Evolutionary conservation across 2,329 filamentous ascomycete species (phyloP).

Genomic region (Aureobasidium sp.): DNA sequence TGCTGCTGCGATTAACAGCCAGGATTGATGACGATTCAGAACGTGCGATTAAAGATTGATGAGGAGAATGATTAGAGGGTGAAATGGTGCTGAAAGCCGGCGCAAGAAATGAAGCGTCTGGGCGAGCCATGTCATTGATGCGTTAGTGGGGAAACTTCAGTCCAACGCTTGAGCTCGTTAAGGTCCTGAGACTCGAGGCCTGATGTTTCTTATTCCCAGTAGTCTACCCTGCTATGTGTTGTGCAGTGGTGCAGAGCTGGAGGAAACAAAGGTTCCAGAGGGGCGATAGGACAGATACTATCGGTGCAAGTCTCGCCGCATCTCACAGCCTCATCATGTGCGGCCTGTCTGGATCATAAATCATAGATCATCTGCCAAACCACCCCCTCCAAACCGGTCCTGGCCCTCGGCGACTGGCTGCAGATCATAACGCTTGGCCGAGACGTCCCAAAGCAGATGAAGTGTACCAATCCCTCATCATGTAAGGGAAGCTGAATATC

Average conservation of each 20-base stretch:
- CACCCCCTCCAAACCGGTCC: background rate
- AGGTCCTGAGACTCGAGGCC: background rate
- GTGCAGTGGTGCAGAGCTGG: background rate
- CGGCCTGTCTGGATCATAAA: background rate
- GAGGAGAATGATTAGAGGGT: conserved; percentile 3
- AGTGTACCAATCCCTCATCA: background rate
- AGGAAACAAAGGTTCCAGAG: background rate
- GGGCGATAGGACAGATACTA: background rate
- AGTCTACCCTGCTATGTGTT: background rate
- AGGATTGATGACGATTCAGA: conserved; percentile 9
- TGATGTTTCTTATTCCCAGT: background rate
- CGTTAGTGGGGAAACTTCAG: conserved; percentile 9
- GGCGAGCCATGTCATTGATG: conserved; percentile 11
- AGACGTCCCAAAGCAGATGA: background rate
- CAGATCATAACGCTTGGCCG: conserved; percentile 4
- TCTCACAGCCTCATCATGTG: conserved; percentile 3
- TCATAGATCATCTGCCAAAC: conserved; percentile 2
- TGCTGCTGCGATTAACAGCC: conserved; percentile 5
- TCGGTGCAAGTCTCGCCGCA: background rate
- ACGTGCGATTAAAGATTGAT: background rate
- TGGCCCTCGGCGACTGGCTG: background rate
- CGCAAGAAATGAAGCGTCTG: conserved; percentile 9
- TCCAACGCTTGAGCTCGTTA: conserved; percentile 4
- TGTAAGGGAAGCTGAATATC: background rate
- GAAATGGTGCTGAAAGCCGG: conserved; percentile 1